Evolutionary conservation across 2,329 filamentous ascomycete species (phyloP).

Genomic region (Colletotrichum gigasporum): DNA sequence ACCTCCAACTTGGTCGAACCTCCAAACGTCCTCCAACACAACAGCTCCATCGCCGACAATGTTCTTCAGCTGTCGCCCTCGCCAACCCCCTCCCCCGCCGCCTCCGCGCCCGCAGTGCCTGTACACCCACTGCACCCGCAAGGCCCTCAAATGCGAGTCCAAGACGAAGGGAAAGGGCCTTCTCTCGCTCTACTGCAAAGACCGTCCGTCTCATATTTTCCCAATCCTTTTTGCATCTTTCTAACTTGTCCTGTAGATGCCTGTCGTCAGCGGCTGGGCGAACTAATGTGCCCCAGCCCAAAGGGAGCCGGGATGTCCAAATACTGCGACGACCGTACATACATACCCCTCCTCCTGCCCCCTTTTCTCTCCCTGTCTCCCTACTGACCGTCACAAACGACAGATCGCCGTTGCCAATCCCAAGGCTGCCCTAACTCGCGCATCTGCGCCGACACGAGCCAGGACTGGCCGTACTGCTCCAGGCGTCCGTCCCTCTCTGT

Average conservation of each 20-base stretch:
- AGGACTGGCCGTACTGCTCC: constrained; percentile 31
- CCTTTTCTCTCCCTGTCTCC: background rate
- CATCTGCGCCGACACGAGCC: constrained; percentile 19
- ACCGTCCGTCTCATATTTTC: constrained; percentile 2
- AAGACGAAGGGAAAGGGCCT: background rate
- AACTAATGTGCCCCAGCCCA: constrained; percentile 31
- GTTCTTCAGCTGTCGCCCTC: constrained; percentile 32
- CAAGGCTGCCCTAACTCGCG: constrained; percentile 24
- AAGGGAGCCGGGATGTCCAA: constrained; percentile 20
- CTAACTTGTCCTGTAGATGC: constrained; percentile 26
- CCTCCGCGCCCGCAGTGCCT: constrained; percentile 21
- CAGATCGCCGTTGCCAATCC: constrained; percentile 29
- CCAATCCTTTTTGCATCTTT: background rate
- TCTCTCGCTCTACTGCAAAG: constrained; percentile 33
- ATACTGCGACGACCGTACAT: constrained; percentile 33
- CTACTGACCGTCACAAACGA: background rate
- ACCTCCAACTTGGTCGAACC: too few species aligned
- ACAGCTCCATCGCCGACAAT: background rate
- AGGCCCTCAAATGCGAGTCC: constrained; percentile 27
- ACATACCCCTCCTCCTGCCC: background rate
- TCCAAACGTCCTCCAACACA: background rate
- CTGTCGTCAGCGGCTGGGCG: constrained; percentile 31
- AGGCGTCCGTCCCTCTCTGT: constrained; percentile 18
- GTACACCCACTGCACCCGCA: constrained; percentile 16
- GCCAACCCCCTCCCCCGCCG: background rate